These are phyloP conservation scores for Metarhizium humberi DNA, from an alignment of 2,329 filamentous ascomycete genomes.

Conservation along the genomic window DNA sequence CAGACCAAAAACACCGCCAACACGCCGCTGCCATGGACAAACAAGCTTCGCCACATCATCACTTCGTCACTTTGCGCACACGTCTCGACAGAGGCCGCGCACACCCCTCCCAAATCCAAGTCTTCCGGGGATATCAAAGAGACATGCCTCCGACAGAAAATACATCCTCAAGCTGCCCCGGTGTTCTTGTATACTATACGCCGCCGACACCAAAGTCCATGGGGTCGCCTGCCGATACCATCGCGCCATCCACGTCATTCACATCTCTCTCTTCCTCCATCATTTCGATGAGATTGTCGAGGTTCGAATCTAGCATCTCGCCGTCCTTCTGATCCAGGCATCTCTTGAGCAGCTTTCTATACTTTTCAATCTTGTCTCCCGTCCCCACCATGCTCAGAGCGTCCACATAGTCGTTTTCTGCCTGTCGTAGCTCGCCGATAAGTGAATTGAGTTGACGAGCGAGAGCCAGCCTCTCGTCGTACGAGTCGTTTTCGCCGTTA, in stretches of 20 bases:
- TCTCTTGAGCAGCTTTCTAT: slow-evolving; percentile 57
- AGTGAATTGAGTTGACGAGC: slow-evolving; percentile 47
- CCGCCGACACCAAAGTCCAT: slow-evolving; percentile 17
- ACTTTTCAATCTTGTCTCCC: slow-evolving; percentile 65
- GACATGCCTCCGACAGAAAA: not conserved
- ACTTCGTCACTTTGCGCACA: not conserved
- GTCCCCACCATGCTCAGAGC: slow-evolving; percentile 61
- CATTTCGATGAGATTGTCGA: slow-evolving; percentile 51
- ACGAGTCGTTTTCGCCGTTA: slow-evolving; percentile 30
- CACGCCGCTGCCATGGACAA: not conserved
- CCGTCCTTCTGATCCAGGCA: slow-evolving; percentile 59
- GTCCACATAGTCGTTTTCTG: slow-evolving; percentile 59
- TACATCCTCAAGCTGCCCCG: not conserved
- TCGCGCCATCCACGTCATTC: slow-evolving; percentile 23
- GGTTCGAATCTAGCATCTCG: slow-evolving; percentile 57
- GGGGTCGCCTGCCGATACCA: slow-evolving; percentile 18
- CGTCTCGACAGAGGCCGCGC: not conserved
- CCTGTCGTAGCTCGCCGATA: slow-evolving; percentile 48
- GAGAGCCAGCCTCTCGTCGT: slow-evolving; percentile 47
- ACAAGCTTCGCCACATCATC: not conserved
- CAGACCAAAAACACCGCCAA: not conserved
- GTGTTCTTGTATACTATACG: not conserved
- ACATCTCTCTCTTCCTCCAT: slow-evolving; percentile 53
- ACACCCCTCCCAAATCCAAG: not conserved
- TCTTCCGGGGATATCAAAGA: not conserved